Base-by-base conservation (phyloP, 768 basidiomycete genomes). In the Strobilomyces confusus region DNA sequence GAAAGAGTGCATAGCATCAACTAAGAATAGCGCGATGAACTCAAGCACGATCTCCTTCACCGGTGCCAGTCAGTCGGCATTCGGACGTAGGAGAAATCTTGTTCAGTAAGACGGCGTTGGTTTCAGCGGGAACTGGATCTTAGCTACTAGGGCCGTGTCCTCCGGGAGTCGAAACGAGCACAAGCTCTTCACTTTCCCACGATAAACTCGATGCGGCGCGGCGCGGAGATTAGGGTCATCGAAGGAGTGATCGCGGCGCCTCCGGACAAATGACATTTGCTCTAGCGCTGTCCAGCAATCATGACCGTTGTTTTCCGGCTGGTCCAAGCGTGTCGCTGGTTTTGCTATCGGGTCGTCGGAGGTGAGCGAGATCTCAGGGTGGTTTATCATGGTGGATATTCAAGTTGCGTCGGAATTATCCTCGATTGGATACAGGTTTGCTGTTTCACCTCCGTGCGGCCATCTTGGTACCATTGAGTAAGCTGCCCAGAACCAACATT, bases 221-320 rank as follows among this genome's bases (percentile, higher is more conserved):
- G 26, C 29, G 45, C 65, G 63, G 62, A 45, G 49, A 57, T 66
- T 23, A 38, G 17, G 37, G 15, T 42, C 42, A 42, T n/a, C n/a
- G 56, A 63, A 64, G 40, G 23, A 41, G 15, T 40, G 52, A 62
- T 64, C 46, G 59, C 62, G 59, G 59, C 37, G 25, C 51, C 51
- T 55, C 54, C 59, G 65, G 64, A 33, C 53, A 37, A 47, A 33
- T 37, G 42, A 32, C 52, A 15, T 20, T 48, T 49, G 54, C 40
- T 26, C 32, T 19, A 26, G 23, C 44, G 42, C 55, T 30, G n/a
- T 47, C 33, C 3, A 44, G 22, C 17, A 26, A 22, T 26, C 22
- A 33, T 25, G 30, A 23, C 37, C 44, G 41, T 37, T 47, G 15
- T 38, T 48, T 38, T 41, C 42, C 45, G 36, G 3, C 29, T 29